Evolutionary conservation across 2,329 filamentous ascomycete genomes (phyloP).

Genomic region (Fusarium acutatum): DNA sequence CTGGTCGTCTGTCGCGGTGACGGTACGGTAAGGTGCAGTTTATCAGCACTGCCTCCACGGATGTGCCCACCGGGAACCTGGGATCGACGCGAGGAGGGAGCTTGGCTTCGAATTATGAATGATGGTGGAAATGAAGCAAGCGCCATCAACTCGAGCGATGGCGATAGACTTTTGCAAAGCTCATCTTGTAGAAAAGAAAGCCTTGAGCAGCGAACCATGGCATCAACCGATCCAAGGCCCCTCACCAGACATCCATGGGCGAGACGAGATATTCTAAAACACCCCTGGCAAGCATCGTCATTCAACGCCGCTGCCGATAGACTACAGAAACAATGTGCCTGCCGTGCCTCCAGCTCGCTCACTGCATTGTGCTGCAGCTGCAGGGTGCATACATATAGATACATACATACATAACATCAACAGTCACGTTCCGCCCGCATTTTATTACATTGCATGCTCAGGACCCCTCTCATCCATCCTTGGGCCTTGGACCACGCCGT

Average conservation of each 20-base stretch:
- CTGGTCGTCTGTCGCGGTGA: conserved; percentile 37
- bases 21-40: conserved; percentile 22
- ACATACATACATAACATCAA: conserved; percentile 34
- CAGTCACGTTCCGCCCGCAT: conserved; percentile 37
- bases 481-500: conserved; percentile 20
- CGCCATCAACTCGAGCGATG: conserved; percentile 10
- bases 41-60: conserved; percentile 43
- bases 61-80: conserved; percentile 37
- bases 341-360: conserved; percentile 21
- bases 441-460: conserved; percentile 30
- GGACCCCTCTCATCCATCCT: conserved; percentile 31
- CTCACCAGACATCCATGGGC: conserved; percentile 8
- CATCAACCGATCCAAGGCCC: conserved; percentile 17
- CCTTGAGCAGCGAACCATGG: conserved; percentile 34
- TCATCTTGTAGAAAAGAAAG: conserved; percentile 16
- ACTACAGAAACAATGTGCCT: conserved; percentile 38
- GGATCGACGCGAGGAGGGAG: conserved; percentile 38
- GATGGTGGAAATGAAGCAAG: conserved; percentile 29
- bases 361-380: conserved; percentile 30
- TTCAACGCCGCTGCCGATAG: conserved; percentile 38
- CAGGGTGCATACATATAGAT: conserved; percentile 24
- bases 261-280: neutral
- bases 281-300: conserved; percentile 42
- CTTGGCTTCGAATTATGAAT: conserved; percentile 28
- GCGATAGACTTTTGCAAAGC: neutral